Evolutionary conservation across 129 eudicot genomes (phyloP), one percentile per base, ranked within the genome.

Genomic region (Chrysanthemum seticuspe): DNA sequence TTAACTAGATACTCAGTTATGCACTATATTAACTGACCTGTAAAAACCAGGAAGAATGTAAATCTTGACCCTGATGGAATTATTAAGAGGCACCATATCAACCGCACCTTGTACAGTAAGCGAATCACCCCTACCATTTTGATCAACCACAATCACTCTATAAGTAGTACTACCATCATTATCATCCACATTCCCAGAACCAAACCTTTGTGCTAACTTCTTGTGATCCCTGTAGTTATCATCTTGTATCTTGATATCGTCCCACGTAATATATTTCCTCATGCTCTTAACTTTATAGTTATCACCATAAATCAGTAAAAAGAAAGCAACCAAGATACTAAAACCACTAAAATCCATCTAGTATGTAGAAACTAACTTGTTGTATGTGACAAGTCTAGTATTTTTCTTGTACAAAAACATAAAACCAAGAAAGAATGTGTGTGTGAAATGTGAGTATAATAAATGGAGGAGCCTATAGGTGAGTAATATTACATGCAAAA

Each of bases 21-120:
- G 47, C 47, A 40, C 9, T 40, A 40, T 40, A 40, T 40, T 40
- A 5, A 53, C 13, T 2, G 27, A 92, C 98, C 95, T 90, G 92
- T 94, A 94, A 70, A 84, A 75, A 62, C 96, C 98, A 10, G 98
- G 98, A 76, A 70, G 97, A 62, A 94, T 80, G 79, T 80, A 80
- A 64, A 94, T 90, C 70, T 84, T 90, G 14, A 90, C 82, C 70
- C 98, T 77, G 23, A 66, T 57, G 27, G 87, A 67, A 76, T 87
- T 94, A 19, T 74, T 52, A 13, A 34, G 6, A 34, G 96, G 97
- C 62, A 94, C 91, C 89, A 90, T 67, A 74, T 87, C 96, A 80
- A 90, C 80, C 0, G 97, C 98, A 25, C 87, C 97, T 78, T 94
- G 92, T 16, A 94, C 88, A 5, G 86, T 89, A 5, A 56, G 6